Conservation (phyloP, 2,329 filamentous ascomycete genomes). For the Cercospora citrullina region DNA sequence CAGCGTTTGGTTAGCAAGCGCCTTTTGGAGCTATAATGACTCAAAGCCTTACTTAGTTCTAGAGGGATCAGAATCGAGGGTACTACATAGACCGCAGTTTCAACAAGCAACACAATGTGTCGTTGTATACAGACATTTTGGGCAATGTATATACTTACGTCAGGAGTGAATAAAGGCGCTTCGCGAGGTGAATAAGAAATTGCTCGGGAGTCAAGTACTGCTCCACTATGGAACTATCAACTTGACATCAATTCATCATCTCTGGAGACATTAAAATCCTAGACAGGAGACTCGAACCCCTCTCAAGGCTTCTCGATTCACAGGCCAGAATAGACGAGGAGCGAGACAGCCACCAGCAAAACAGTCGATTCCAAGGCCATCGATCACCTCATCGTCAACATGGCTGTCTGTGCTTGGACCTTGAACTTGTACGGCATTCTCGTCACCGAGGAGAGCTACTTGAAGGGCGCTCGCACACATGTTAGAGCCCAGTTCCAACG, state of each 20-base stretch:
- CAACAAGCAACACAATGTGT: too few species aligned
- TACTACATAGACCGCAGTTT: too few species aligned
- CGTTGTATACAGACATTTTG: too few species aligned
- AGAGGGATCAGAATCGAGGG: too few species aligned
- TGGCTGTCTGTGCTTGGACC: neutral
- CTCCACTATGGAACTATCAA: neutral
- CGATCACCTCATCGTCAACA: neutral
- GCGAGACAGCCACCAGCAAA: neutral
- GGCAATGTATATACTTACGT: too few species aligned
- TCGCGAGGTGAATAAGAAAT: neutral
- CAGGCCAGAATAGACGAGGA: neutral
- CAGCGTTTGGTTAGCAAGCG: too few species aligned
- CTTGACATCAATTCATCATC: neutral
- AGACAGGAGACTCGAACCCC: neutral
- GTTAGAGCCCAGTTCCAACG: conserved; percentile 1
- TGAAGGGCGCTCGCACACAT: neutral
- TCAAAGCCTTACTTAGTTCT: too few species aligned
- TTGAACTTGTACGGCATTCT: conserved; percentile 6
- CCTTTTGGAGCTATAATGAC: too few species aligned
- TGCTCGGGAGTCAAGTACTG: neutral
- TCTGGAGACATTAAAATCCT: rapidly evolving
- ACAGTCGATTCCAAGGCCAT: neutral
- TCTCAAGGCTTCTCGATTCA: neutral
- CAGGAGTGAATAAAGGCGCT: neutral
- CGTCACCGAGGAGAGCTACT: conserved; percentile 13